Percentiles rank a stretch among this genome's conserved stretches.
Evolutionary conservation across 2,329 filamentous ascomycete species (phyloP).

Genomic region (Cladosporium sp.): DNA sequence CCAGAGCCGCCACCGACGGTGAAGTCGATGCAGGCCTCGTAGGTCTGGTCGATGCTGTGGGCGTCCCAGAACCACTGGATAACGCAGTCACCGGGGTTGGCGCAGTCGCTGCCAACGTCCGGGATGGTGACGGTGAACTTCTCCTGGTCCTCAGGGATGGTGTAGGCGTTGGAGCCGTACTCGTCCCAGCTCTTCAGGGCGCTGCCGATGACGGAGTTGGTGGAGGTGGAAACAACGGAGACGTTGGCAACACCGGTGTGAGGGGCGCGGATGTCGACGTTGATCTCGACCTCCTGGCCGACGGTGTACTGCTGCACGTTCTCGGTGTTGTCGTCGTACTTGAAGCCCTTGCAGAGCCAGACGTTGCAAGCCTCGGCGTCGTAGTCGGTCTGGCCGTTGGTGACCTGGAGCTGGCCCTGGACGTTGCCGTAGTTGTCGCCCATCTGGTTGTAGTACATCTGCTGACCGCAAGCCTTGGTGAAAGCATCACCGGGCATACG

Average conservation of each 20-base stretch:
- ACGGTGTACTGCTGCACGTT: constrained; percentile 56
- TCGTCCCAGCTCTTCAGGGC: constrained; percentile 58
- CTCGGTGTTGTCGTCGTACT: constrained; percentile 57
- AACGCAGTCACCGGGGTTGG: constrained; percentile 54
- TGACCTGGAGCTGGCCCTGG: constrained; percentile 57
- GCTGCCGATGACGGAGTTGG: constrained; percentile 48
- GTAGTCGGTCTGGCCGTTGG: constrained; percentile 35
- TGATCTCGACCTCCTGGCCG: constrained; percentile 51
- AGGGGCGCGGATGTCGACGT: constrained; percentile 53
- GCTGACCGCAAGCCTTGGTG: constrained; percentile 55
- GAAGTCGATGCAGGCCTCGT: constrained; percentile 66
- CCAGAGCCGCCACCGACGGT: constrained; percentile 38
- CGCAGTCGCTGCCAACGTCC: constrained; percentile 50
- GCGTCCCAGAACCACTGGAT: constrained; percentile 67
- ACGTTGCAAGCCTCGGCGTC: constrained; percentile 30
- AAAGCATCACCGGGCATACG: constrained; percentile 57
- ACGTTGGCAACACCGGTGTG: constrained; percentile 62
- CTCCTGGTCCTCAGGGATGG: constrained; percentile 49
- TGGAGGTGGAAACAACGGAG: constrained; percentile 58
- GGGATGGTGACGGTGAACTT: constrained; percentile 59
- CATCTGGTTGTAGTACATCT: constrained; percentile 56
- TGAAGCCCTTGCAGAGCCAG: constrained; percentile 54
- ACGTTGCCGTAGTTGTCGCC: constrained; percentile 61
- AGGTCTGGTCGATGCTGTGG: constrained; percentile 59
- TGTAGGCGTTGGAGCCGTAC: constrained; percentile 54